These are phyloP conservation scores for Dendrocalamus latiflorus DNA, from an alignment of 202 grass and related monocot genomes.

Conservation along the genomic window DNA sequence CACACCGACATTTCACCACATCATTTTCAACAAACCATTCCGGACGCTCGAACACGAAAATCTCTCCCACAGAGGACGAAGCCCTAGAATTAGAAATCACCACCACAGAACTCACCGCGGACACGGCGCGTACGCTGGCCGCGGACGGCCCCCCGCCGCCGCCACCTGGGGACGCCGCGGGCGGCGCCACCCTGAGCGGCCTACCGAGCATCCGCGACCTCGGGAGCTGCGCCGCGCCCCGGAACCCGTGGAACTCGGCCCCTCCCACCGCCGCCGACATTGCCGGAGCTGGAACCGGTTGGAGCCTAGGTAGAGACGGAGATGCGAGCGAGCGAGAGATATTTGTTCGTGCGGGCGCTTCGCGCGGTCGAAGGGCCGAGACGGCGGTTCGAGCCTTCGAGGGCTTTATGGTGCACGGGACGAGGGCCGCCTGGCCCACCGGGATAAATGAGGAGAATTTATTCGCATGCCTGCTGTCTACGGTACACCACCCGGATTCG, in stretches of 20 bases:
- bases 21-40: too few species aligned
- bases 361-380: slow-evolving; percentile 7
- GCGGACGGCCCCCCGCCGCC: slow-evolving; percentile 6
- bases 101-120: slow-evolving; percentile 21
- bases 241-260: slow-evolving; percentile 37
- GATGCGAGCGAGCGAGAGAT: background rate
- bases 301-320: background rate
- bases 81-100: too few species aligned
- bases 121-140: slow-evolving; percentile 35
- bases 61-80: background rate
- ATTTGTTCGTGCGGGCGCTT: background rate
- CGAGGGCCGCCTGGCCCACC: background rate
- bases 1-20: too few species aligned
- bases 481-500: background rate
- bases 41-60: background rate
- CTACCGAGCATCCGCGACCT: slow-evolving; percentile 43
- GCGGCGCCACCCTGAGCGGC: slow-evolving; percentile 37
- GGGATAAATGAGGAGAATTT: too few species aligned
- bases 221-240: slow-evolving; percentile 19
- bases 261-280: slow-evolving; percentile 41
- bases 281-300: background rate
- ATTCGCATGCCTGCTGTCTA: background rate
- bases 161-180: background rate
- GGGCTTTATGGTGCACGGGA: slow-evolving; percentile 1
- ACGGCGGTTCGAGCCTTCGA: background rate